Evolutionary conservation across 768 basidiomycete genomes (phyloP), one percentile per base, ranked within the genome.

Genomic region (Termitomyces sp.): DNA sequence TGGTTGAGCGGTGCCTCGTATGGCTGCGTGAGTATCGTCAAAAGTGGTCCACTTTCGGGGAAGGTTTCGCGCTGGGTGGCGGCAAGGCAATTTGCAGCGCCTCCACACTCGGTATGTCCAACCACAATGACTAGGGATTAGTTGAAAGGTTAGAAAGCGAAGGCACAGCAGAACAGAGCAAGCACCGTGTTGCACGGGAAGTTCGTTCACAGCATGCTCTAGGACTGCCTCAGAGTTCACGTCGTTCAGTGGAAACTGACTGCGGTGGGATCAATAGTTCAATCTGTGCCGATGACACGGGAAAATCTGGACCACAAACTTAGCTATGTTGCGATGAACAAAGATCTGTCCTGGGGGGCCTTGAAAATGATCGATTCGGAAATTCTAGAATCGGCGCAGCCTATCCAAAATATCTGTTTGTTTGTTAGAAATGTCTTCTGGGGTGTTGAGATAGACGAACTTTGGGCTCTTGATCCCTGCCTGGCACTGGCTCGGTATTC

Each of bases 321-420:
- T 95, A 55, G 92, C 93, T 63, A 95, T 87, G 72, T 95, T 95
- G 50, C 93, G 78, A 72, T 93, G 86, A 32, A 88, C 85, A 66
- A 95, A 95, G 61, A 91, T 82, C 44, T 88, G 87, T 55, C 93
- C 94, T 0, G 93, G 63, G 79, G 79, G 9, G 83, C 76, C 38
- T 77, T 82, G 38, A 85, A 85, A 57, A 90, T 75, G 63, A 90
- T 86, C 38, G 83, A 83, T 70, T 93, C 92, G 20, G 91, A 91
- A 3, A 93, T 88, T 62, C 93, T 79, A 10, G 91, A 94, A 71
- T 95, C 93, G 38, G 91, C 81, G 70, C 89, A 91, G 52, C 89
- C 88, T 67, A 91, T 82, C 88, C 88, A 91, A 65, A 89, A 82
- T 10, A 87, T 76, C 89, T 90, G 51, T 30, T 8, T 44, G 36